Evolutionary conservation across 208 protist genomes (phyloP).

Genomic region (Leishmania guyanensis): DNA sequence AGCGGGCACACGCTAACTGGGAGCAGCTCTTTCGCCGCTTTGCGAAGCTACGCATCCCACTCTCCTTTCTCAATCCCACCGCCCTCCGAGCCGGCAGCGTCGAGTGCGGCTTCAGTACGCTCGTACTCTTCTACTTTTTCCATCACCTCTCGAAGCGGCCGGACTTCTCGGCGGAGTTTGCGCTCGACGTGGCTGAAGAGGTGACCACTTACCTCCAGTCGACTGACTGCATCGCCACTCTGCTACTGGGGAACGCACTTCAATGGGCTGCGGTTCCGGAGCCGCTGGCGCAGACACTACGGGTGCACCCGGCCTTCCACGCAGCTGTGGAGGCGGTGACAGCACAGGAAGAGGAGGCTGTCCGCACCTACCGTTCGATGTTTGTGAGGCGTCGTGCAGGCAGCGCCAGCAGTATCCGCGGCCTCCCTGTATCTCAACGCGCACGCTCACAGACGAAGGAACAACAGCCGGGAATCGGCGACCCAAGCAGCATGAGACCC

Average conservation of each 20-base stretch:
- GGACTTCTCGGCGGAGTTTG: conserved; percentile 83
- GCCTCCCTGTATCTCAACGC: background rate
- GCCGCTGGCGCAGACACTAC: conserved; percentile 41
- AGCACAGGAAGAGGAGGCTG: conserved; percentile 34
- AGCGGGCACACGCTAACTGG: conserved; percentile 64
- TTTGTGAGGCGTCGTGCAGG: conserved; percentile 6
- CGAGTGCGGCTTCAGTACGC: conserved; percentile 65
- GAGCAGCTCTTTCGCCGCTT: conserved; percentile 51
- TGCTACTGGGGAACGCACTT: conserved; percentile 67
- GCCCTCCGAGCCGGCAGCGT: conserved; percentile 39
- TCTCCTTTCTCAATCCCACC: conserved; percentile 42
- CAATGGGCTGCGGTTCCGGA: conserved; percentile 50
- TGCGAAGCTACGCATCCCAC: conserved; percentile 54
- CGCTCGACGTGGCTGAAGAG: conserved; percentile 56
- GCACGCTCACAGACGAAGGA: background rate
- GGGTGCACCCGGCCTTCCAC: conserved; percentile 33
- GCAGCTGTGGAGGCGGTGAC: conserved; percentile 9
- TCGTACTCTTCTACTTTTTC: conserved; percentile 84
- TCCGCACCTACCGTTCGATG: conserved; percentile 19
- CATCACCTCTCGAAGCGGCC: conserved; percentile 69
- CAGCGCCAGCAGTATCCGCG: background rate
- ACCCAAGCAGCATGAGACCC: background rate
- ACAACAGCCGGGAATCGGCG: background rate
- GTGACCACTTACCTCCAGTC: conserved; percentile 75
- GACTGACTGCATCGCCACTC: conserved; percentile 66